Conservation (phyloP, 805 yeast species). For the Scheffersomyces spartinae region DNA sequence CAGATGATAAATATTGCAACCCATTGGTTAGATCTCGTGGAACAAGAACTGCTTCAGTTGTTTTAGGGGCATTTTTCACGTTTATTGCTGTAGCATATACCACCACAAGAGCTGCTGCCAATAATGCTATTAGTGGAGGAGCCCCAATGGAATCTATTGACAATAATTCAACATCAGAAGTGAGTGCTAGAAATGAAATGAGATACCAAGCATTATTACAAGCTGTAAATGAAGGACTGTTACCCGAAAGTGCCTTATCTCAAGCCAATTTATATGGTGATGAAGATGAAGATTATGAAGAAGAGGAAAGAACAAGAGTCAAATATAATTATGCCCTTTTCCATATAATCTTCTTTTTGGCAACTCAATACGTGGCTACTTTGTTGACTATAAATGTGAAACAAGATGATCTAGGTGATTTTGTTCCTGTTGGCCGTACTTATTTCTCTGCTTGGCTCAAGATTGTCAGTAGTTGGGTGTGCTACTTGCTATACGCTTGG, state of each 20-base stretch:
- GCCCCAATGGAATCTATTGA: conserved; percentile 26
- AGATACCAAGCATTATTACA: conserved; percentile 80
- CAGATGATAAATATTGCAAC: conserved; percentile 87
- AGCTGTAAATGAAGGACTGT: conserved; percentile 92
- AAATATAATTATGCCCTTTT: conserved; percentile 80
- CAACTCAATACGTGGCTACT: conserved; percentile 95
- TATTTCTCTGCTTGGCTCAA: conserved; percentile 94
- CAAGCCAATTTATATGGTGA: conserved; percentile 55
- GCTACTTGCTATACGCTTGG: conserved; percentile 82
- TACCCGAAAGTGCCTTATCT: conserved; percentile 83
- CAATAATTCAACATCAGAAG: conserved; percentile 30
- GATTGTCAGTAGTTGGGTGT: conserved; percentile 84
- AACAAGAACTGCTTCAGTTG: conserved; percentile 78
- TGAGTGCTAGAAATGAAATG: conserved; percentile 47
- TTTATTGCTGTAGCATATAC: conserved; percentile 94
- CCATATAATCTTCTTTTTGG: conserved; percentile 85
- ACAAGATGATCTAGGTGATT: conserved; percentile 73
- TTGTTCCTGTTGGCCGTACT: conserved; percentile 94
- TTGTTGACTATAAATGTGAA: conserved; percentile 85
- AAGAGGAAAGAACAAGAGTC: conserved; percentile 45
- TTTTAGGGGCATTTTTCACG: conserved; percentile 87
- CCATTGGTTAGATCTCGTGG: conserved; percentile 85
- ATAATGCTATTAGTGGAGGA: conserved; percentile 19
- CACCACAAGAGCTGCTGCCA: conserved; percentile 90
- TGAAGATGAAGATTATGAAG: conserved; percentile 24